Evolutionary conservation across 805 yeast genomes (phyloP), one percentile per base, ranked within the genome.

Genomic region (Vanderwaltozyma yarrowii): DNA sequence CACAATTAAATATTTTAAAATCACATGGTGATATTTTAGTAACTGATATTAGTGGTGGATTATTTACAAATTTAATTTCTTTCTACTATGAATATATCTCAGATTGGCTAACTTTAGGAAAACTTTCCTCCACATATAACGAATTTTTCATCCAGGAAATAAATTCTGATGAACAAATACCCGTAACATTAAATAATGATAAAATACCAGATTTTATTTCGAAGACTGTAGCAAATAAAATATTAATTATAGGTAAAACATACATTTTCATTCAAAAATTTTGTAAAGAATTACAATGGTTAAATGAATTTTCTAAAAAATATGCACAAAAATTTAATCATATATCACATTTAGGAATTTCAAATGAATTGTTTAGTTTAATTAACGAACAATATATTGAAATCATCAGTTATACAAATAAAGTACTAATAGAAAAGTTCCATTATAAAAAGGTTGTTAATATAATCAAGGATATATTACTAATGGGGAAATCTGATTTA

Each of bases 401-500:
- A 44, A 69, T 78, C 2, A 57, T 76, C 1, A 63, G 69, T 25
- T 73, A 66, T 42, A 66, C 82, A 34, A 71, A 76, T 17, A 43
- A 57, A 10, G 54, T 74, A 3, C 49, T 87, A 2, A 65, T 71
- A 36, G 60, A 62, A 2, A 73, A 76, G 42, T 71, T 67, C 46
- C 60, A 69, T 29, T 56, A 80, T 27, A 59, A 64, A 29, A 58
- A 64, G 10, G 85, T 82, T 45, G 54, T 89, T n/a, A 52, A 56
- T 5, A 78, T 77, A 32, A 62, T 84, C 39, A 80, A 80, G 43
- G 73, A 73, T 42, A 74, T 80, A 41, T 63, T 87, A 48, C 57
- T 92, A 30, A 76, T 84, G 67, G 74, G 78, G 5, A 75, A 73
- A 39, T 85, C 89, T n/a, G 95, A 89, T 54, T 81, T 89, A 43